Base-by-base conservation (phyloP, 108 stramenopile genomes). In the Seminavis robusta region DNA sequence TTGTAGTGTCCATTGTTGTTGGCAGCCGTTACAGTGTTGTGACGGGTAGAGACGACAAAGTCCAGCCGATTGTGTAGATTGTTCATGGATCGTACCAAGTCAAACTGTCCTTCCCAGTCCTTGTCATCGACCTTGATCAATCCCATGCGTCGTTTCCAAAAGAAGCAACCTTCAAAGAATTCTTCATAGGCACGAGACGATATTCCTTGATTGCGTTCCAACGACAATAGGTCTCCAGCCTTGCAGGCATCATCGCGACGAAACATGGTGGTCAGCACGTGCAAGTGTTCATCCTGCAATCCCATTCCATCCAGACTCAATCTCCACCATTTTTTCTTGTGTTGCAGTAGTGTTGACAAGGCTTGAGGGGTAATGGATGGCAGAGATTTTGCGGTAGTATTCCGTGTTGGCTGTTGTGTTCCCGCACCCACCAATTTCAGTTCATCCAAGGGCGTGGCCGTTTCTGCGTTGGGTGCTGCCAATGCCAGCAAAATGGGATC, bases 81-180 rank as follows among this genome's bases (percentile, higher is more conserved):
- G 44, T 59, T 59, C 44, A 59, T 44, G 28, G 57, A 59, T 31
- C 57, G 23, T n/a, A 59, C 57, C 8, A 59, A 30, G 23, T 59
- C 57, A 46, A 59, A 59, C 24, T 43, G 28, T n/a, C 25, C 44
- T 42, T 46, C 41, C 57, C 57, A 59, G 6, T 24, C 25, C 43
- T 10, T 2, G 20, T 59, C 57, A 42, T 59, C 57, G 16, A 59
- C 57, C 33, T 59, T 44, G 27, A 59, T 30, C 16, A 59, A 17
- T 13, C 57, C 57, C 57, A 59, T 59, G 19, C 57, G 42, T 26
- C 37, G 31, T 21, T 46, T 59, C 9, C 33, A n/a, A 46, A 42
- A 59, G 10, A 59, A 32, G 9, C 45, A 25, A n/a, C n/a, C n/a
- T 8, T 23, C 30, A 46, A 59, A 59, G 9, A 59, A 11, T 27